Base-by-base conservation (phyloP, 179 eudicot species). In the Amaranthus tricolor region DNA sequence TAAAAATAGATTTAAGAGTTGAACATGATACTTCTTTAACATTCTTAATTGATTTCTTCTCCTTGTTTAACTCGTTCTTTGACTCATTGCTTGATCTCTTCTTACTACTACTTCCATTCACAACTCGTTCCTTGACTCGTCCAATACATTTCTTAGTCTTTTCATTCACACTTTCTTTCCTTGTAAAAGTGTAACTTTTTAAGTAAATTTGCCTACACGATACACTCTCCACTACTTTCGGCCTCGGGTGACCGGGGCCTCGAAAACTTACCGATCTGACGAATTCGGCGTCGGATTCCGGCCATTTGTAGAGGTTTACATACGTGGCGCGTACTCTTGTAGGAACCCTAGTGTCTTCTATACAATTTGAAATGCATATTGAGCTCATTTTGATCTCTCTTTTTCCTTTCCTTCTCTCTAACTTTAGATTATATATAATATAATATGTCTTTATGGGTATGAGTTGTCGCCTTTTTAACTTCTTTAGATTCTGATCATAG, bases 171-270 rank as follows among this genome's bases (percentile, higher is more conserved):
- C 82, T 86, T 75, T 93, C 91, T 79, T 90, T 82, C 81, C 92
- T 88, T 0, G 98, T 86, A 70, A 93, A 93, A 5, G 92, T 89
- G 74, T 93, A 93, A 85, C 96, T 93, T 71, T 85, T 82, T 1
- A 93, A 79, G 62, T 93, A 93, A 56, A 91, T 24, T 79, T 91
- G 96, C 87, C 98, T 82, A 74, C 98, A 93, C 5, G 94, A 92
- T 61, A 88, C 82, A 59, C 94, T 91, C 80, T 93, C 98, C 73
- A 88, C 97, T 78, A 91, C 95, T 80, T 79, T 79, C 0, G 90
- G 89, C 66, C 81, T 83, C 14, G 62, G 72, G 43, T 68, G 77
- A 8, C 79, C 77, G 16, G 79, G 76, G 44, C 82, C 78, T 40
- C 75, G 79, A 50, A 85, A 76, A 60, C 83, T 80, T 7, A 80